phyloP scores from a whole-genome alignment of 73 alveolate genomes.

The Uronychia setigera region DNA sequence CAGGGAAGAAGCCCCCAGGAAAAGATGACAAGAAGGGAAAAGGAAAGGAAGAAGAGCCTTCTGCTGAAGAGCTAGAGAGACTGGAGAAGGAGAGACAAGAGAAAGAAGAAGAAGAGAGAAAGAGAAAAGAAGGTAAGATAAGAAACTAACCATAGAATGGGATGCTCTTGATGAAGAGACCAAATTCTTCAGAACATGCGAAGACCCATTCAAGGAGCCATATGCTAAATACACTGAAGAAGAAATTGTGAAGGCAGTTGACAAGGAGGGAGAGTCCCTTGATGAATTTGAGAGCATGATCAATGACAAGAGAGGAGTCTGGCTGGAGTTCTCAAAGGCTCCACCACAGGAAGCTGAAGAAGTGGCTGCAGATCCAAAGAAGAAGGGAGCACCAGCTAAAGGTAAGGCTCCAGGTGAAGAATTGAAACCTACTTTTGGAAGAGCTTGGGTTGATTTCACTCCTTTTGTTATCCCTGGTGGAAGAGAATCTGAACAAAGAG shows the following conservation, averaged over 20 bases:
- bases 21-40: conserved; percentile 55
- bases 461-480: conserved; percentile 37
- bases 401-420: conserved; percentile 50
- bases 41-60: conserved; percentile 58
- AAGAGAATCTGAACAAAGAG: conserved; percentile 14
- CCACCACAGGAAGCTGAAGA: conserved; percentile 55
- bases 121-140: background rate
- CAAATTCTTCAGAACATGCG: conserved; percentile 40
- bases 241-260: background rate
- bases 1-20: conserved; percentile 37
- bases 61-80: conserved; percentile 63
- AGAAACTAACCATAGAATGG: background rate
- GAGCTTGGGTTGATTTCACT: conserved; percentile 59
- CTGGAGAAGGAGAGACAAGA: conserved; percentile 33
- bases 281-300: conserved; percentile 46
- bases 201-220: conserved; percentile 56
- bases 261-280: conserved; percentile 23
- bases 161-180: conserved; percentile 12
- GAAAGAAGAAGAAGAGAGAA: conserved; percentile 32
- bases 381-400: conserved; percentile 44
- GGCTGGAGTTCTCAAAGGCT: conserved; percentile 46
- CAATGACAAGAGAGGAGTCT: conserved; percentile 26
- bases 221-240: conserved; percentile 22
- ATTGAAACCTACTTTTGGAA: conserved; percentile 54
- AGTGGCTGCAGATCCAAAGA: conserved; percentile 55